Conservation (phyloP, 2,329 filamentous ascomycete genomes). For the Fusarium brevicatenulatum region DNA sequence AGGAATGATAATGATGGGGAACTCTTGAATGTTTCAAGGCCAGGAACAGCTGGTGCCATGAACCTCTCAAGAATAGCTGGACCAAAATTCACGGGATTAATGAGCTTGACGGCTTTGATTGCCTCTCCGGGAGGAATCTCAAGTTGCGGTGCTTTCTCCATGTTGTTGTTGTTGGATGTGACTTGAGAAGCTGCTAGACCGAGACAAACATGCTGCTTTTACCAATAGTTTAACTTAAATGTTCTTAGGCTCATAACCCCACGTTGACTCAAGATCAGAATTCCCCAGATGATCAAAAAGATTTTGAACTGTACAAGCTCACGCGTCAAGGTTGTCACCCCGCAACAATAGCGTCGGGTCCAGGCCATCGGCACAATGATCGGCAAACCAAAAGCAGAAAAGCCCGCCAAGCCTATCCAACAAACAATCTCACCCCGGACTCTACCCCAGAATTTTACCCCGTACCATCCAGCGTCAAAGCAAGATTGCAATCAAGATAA, state of each 20-base stretch:
- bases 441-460: not conserved
- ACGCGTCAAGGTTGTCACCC: not conserved
- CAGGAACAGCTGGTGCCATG: slow-evolving; percentile 51
- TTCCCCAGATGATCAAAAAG: not conserved
- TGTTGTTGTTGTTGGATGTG: not conserved
- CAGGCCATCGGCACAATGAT: not conserved
- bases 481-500: slow-evolving; percentile 20
- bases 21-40: slow-evolving; percentile 47
- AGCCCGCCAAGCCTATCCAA: slow-evolving; percentile 1
- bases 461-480: not conserved
- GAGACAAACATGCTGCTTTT: not conserved
- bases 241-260: not conserved
- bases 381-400: slow-evolving; percentile 5
- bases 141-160: not conserved
- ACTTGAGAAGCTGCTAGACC: accelerated
- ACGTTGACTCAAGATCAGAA: not conserved
- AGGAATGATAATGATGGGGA: slow-evolving; percentile 46
- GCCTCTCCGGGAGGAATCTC: slow-evolving; percentile 18
- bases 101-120: slow-evolving; percentile 45
- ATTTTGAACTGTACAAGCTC: not conserved
- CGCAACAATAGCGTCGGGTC: not conserved
- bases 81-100: slow-evolving; percentile 53
- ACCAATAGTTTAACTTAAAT: not conserved
- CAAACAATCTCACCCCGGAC: not conserved
- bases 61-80: slow-evolving; percentile 52